phyloP scores from a whole-genome alignment of 2,329 filamentous ascomycete genomes.

The Talaromyces sp. region DNA sequence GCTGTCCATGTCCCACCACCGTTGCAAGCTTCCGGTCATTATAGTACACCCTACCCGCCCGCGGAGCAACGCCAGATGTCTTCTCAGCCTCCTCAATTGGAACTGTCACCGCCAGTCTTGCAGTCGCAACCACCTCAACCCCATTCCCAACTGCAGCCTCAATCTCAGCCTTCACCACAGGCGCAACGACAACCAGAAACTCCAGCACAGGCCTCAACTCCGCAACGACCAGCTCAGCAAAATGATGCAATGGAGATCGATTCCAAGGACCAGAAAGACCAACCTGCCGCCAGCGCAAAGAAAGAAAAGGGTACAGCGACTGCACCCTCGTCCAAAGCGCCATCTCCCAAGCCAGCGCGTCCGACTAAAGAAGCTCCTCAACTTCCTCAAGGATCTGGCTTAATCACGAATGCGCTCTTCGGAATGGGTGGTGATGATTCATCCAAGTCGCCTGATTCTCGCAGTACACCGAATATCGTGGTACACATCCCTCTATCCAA shows the following conservation, averaged over 20 bases:
- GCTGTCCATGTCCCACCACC: conserved; percentile 20
- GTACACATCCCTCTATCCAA: conserved; percentile 79
- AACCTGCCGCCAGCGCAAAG: conserved; percentile 35
- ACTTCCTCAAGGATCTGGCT: conserved; percentile 63
- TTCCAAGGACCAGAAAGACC: conserved; percentile 31
- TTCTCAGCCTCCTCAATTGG: conserved; percentile 25
- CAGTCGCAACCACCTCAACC: conserved; percentile 24
- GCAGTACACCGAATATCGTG: conserved; percentile 73
- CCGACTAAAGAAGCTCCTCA: conserved; percentile 58
- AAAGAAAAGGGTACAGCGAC: conserved; percentile 49
- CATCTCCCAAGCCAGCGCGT: conserved; percentile 59
- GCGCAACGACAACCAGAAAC: conserved; percentile 10
- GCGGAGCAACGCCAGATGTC: conserved; percentile 30
- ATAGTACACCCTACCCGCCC: conserved; percentile 21
- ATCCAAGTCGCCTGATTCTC: conserved; percentile 47
- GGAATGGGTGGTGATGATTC: conserved; percentile 49
- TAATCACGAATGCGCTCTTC: conserved; percentile 65
- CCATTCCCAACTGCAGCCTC: conserved; percentile 8
- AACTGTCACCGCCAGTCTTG: conserved; percentile 20
- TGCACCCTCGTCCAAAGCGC: conserved; percentile 54
- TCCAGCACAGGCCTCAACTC: conserved; percentile 18
- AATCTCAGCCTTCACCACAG: conserved; percentile 18
- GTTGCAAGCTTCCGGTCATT: conserved; percentile 15
- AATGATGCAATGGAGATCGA: conserved; percentile 39
- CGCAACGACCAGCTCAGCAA: conserved; percentile 15